A percentile compares a stretch with the other conserved stretches of the same genome.
Evolutionary conservation across 495 filamentous ascomycete species (phyloP).

Genomic region (Penicillium paxilli): DNA sequence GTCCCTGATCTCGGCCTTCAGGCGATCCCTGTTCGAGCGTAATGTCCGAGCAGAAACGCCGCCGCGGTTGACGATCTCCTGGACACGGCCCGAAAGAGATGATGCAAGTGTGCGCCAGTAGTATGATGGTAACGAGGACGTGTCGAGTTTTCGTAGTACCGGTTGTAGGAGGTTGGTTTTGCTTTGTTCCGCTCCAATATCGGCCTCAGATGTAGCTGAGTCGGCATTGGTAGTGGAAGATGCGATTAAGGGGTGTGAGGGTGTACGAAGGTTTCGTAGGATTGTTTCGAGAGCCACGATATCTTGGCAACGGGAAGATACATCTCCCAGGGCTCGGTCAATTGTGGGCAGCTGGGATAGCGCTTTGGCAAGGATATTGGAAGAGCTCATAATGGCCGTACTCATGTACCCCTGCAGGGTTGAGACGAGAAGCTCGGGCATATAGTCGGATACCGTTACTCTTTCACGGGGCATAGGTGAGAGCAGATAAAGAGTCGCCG

Average conservation of each 20-base stretch:
- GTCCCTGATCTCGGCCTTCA: conserved; percentile 75
- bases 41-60: conserved; percentile 82
- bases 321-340: conserved; percentile 77
- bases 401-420: conserved; percentile 81
- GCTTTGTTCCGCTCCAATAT: conserved; percentile 3
- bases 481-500: conserved; percentile 78
- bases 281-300: conserved; percentile 83
- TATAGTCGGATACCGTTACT: conserved; percentile 30
- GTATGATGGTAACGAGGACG: conserved; percentile 79
- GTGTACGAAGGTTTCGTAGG: conserved; percentile 65
- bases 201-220: conserved; percentile 4
- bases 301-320: conserved; percentile 84
- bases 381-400: conserved; percentile 69
- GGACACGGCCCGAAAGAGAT: conserved; percentile 70
- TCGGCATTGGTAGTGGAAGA: conserved; percentile 8
- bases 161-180: conserved; percentile 66
- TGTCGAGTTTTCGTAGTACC: conserved; percentile 78
- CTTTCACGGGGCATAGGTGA: conserved; percentile 54
- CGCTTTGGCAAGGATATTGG: conserved; percentile 67
- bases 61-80: conserved; percentile 78
- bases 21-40: conserved; percentile 68
- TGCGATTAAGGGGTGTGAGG: conserved; percentile 62
- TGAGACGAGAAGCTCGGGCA: conserved; percentile 70
- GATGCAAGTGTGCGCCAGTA: conserved; percentile 90
- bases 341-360: conserved; percentile 79